A percentile compares a stretch with the other conserved stretches of the same genome.
Evolutionary conservation across 495 filamentous ascomycete species (phyloP).

Genomic region (Chaetomium tenue): DNA sequence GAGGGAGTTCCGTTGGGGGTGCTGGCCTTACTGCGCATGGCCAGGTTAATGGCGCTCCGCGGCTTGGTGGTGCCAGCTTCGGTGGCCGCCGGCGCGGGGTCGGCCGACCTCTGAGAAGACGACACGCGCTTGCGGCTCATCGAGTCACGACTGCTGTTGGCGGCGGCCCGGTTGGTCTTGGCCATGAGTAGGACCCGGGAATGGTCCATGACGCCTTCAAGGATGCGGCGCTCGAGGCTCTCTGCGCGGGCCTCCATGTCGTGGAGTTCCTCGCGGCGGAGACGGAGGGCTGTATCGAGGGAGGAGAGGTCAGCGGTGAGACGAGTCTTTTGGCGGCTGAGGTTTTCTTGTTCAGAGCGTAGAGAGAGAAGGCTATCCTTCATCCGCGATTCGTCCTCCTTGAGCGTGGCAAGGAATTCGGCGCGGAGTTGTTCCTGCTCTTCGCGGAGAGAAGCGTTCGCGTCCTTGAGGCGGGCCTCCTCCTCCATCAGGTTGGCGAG

Average conservation of each 20-base stretch:
- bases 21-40: conserved; percentile 40
- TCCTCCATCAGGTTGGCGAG: conserved; percentile 73
- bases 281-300: conserved; percentile 80
- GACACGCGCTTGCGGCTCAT: conserved; percentile 73
- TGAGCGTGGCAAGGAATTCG: conserved; percentile 54
- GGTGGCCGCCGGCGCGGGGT: conserved; percentile 12
- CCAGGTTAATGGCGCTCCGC: conserved; percentile 45
- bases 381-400: conserved; percentile 43
- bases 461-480: conserved; percentile 71
- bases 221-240: conserved; percentile 80
- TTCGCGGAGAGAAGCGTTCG: conserved; percentile 60
- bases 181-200: conserved; percentile 79
- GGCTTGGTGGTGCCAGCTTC: conserved; percentile 31
- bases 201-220: conserved; percentile 94
- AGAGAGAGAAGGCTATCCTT: conserved; percentile 47
- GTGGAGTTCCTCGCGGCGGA: conserved; percentile 86
- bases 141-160: conserved; percentile 40
- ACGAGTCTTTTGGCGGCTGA: conserved; percentile 69
- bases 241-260: conserved; percentile 86
- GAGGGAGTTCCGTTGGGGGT: conserved; percentile 1
- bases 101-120: conserved; percentile 16
- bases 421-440: conserved; percentile 74
- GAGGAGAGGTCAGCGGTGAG: conserved; percentile 80
- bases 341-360: conserved; percentile 65
- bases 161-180: conserved; percentile 44